These are phyloP conservation scores for Plectosphaerella cucumerina DNA, from an alignment of 2,329 filamentous ascomycete genomes.

Conservation along the genomic window DNA sequence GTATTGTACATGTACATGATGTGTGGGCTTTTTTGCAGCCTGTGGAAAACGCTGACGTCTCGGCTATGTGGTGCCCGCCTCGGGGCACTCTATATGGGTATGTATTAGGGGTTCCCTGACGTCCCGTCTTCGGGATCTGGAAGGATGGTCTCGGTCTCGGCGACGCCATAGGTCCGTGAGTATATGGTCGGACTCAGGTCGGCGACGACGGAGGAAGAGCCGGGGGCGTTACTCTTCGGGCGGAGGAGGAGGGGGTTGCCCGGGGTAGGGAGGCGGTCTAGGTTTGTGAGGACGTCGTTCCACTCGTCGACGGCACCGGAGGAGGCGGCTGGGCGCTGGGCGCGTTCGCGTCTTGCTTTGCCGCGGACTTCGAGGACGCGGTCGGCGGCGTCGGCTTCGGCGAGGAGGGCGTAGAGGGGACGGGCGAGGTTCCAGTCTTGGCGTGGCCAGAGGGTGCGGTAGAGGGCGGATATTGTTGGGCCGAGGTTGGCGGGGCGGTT, in stretches of 20 bases:
- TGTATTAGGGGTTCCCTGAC: too few relatives aligned
- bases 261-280: background rate
- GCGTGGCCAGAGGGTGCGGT: background rate
- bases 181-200: background rate
- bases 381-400: conserved; percentile 3
- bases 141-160: background rate
- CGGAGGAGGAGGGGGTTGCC: background rate
- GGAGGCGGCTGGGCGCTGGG: background rate
- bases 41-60: too few relatives aligned
- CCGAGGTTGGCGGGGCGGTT: conserved; percentile 3
- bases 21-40: too few relatives aligned
- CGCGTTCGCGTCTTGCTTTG: background rate
- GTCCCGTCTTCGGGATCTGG: too few relatives aligned
- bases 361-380: background rate
- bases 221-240: too few relatives aligned
- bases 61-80: too few relatives aligned
- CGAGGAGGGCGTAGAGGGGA: conserved; percentile 8
- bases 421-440: background rate
- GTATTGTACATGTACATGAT: too few relatives aligned
- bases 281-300: background rate
- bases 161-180: background rate
- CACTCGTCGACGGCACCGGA: background rate
- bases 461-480: conserved; percentile 16
- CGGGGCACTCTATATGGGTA: too few relatives aligned
- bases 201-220: too few relatives aligned